phyloP scores from a whole-genome alignment of 73 alveolate genomes.

The Paraurostyla sp. region DNA sequence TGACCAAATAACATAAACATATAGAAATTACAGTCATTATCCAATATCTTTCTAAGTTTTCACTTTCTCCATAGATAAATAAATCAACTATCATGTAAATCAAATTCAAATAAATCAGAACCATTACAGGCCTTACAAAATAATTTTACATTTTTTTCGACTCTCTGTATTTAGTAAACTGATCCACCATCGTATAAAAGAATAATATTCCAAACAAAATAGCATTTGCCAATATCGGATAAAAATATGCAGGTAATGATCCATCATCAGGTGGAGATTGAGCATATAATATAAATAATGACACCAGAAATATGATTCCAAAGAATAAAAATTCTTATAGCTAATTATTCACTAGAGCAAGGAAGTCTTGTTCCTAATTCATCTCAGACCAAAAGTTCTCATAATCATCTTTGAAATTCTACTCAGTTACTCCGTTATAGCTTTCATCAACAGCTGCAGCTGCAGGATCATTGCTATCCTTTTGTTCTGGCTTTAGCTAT shows the following conservation, averaged over 20 bases:
- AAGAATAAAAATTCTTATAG: background rate
- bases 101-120: background rate
- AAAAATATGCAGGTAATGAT: background rate
- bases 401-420: background rate
- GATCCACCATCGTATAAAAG: background rate
- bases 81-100: constrained; percentile 3
- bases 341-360: background rate
- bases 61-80: background rate
- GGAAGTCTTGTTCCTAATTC: background rate
- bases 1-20: background rate
- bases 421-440: background rate
- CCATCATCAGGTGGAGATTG: background rate
- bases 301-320: background rate
- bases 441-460: background rate
- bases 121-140: background rate
- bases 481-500: too few species aligned
- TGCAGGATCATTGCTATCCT: background rate
- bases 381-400: background rate
- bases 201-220: background rate
- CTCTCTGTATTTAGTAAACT: background rate
- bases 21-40: background rate
- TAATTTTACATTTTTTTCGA: background rate
- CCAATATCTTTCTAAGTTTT: constrained; percentile 18
- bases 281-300: background rate
- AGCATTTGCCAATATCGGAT: background rate